Evolutionary conservation across 2,329 filamentous ascomycete genomes (phyloP).

Genomic region (Ophiostoma sp.): DNA sequence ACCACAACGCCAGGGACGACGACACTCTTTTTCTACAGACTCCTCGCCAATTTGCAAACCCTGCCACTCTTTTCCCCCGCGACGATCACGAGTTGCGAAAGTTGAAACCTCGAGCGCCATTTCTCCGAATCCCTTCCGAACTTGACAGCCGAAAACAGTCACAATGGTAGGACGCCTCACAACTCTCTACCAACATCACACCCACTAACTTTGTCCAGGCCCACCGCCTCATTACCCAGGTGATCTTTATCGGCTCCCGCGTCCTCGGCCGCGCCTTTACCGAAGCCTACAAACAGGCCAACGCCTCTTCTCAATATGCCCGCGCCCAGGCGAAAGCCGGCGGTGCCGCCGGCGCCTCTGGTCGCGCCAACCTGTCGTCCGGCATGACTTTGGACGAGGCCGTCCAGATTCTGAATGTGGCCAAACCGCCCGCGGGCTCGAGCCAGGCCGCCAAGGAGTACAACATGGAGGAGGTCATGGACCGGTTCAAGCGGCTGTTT

Average conservation of each 20-base stretch:
- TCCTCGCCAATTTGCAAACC: not conserved
- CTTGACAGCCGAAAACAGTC: not conserved
- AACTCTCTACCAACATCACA: not conserved
- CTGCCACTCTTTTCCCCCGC: not conserved
- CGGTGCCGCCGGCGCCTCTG: constrained; percentile 39
- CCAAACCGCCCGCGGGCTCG: constrained; percentile 59
- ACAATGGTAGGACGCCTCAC: constrained; percentile 1
- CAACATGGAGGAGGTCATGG: constrained; percentile 76
- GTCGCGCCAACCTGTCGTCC: constrained; percentile 51
- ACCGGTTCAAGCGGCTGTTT: constrained; percentile 91
- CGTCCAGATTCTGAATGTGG: constrained; percentile 92
- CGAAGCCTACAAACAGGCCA: constrained; percentile 94
- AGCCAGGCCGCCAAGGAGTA: constrained; percentile 21
- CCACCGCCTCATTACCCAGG: constrained; percentile 90
- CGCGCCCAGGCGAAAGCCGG: constrained; percentile 67
- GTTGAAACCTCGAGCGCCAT: not conserved
- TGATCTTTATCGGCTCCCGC: constrained; percentile 84
- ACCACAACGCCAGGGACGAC: not conserved
- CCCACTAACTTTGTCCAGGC: constrained; percentile 56
- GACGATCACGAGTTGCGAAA: not conserved
- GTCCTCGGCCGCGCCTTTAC: constrained; percentile 90
- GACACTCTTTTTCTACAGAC: not conserved
- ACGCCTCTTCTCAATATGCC: constrained; percentile 80
- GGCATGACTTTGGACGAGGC: constrained; percentile 94
- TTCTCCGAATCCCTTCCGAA: not conserved